Evolutionary conservation across 2,329 filamentous ascomycete genomes (phyloP), one percentile per base, ranked within the genome.

Genomic region (Phaeosphaeriaceae sp.): DNA sequence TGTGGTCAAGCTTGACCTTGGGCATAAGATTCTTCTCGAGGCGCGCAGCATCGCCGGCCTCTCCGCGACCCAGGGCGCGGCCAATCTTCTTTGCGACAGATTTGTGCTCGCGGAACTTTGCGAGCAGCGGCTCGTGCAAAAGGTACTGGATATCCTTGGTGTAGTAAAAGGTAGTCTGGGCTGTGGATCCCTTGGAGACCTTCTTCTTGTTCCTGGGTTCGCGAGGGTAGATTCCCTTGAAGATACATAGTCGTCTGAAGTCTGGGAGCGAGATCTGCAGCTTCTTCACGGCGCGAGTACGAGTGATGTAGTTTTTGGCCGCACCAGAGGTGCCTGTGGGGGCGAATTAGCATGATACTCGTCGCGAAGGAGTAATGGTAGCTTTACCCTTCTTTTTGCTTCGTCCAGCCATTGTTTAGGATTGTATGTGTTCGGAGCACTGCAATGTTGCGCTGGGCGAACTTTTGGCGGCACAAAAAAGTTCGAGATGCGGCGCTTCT

Each of bases 121-220:
- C 86, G 57, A 99, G 85, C 6, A 99, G 86, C 27, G 95, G 96
- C 81, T 99, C 95, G 80, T 99, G 95, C 58, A 98, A 89, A 52
- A 99, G 90, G 74, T 97, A 99, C 80, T 98, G 94, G 69, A 99
- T 97, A 78, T 99, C 95, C 83, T 96, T 97, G 76, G 93, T 88
- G 80, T 89, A 89, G 81, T 89, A 89, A 78, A 98, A 99, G 62
- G 95, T 99, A 25, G 94, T 98, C 55, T 91, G 93, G 61, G 90
- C 89, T 36, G 91, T 97, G 24, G 93, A 88, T 59, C 91, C 92
- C 80, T 96, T 97, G 76, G 91, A 92, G 44, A 91, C 95, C 86
- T 97, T 97, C 84, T 96, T 97, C 84, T 93, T 94, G 83, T 91
- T 97, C 75, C 95, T 88, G 64, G 95, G 95, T 84, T 99, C 95